phyloP scores from a whole-genome alignment of 2,329 filamentous ascomycete species.

The Zymoseptoria ardabiliae region DNA sequence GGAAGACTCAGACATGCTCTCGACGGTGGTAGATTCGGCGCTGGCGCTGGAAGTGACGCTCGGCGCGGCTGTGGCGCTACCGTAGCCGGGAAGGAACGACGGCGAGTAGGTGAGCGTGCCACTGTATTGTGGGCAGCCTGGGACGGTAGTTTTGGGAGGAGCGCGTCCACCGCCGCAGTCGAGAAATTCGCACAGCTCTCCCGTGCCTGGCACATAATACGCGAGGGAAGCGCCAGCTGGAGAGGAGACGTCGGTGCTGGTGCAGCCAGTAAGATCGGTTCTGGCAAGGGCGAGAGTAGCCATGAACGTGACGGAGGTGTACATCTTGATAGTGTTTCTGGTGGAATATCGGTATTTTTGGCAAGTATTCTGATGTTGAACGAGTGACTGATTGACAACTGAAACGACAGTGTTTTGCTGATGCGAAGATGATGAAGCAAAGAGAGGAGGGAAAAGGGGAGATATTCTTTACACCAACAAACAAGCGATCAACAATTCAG shows the following conservation, averaged over 20 bases:
- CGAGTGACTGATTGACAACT: neutral
- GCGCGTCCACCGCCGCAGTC: conserved; percentile 63
- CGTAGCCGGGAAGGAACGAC: conserved; percentile 38
- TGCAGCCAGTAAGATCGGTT: conserved; percentile 39
- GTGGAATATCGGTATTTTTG: neutral
- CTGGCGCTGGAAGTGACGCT: neutral
- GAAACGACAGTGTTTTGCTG: neutral
- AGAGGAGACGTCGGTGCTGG: conserved; percentile 32
- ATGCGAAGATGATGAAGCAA: neutral
- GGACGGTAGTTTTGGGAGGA: conserved; percentile 54
- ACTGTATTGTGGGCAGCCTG: conserved; percentile 51
- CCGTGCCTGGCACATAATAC: conserved; percentile 56
- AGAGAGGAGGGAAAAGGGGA: neutral
- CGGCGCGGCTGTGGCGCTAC: conserved; percentile 8
- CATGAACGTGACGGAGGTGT: conserved; percentile 24
- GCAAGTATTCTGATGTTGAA: conserved; percentile 1
- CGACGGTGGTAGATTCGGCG: neutral
- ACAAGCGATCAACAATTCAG: neutral
- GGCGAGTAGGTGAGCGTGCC: conserved; percentile 51
- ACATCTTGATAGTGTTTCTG: conserved; percentile 13
- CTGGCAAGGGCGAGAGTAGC: conserved; percentile 26
- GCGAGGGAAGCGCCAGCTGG: conserved; percentile 42
- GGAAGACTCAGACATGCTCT: neutral
- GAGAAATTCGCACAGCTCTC: conserved; percentile 56
- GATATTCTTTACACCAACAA: neutral